Conservation (phyloP, 2,329 filamentous ascomycete species). For the Didymella arachidicola region DNA sequence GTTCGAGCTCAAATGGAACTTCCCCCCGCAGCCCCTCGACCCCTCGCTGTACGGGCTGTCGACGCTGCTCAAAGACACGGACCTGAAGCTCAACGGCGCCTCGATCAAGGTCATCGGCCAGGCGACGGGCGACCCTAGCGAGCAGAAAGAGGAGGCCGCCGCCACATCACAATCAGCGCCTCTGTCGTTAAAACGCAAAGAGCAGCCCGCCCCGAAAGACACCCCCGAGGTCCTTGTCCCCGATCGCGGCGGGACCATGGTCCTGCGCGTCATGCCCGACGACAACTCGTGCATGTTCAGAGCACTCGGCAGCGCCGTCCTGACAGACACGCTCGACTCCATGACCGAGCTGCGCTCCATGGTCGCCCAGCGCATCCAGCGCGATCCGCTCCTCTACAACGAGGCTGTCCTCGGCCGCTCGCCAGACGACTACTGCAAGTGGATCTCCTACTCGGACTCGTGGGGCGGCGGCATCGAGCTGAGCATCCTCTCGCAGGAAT, state of each 20-base stretch:
- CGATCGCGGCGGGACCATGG: constrained; percentile 64
- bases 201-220: constrained; percentile 59
- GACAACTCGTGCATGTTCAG: constrained; percentile 96
- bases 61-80: constrained; percentile 63
- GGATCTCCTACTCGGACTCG: constrained; percentile 79
- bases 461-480: constrained; percentile 96
- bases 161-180: constrained; percentile 34
- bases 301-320: constrained; percentile 82
- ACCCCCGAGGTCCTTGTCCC: constrained; percentile 68
- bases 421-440: constrained; percentile 78
- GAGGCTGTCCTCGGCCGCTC: constrained; percentile 76
- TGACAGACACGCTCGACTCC: constrained; percentile 66
- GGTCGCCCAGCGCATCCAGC: constrained; percentile 79
- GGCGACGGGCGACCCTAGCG: constrained; percentile 49
- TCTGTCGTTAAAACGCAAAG: constrained; percentile 54
- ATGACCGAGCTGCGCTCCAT: constrained; percentile 78
- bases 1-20: constrained; percentile 85
- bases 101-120: constrained; percentile 69
- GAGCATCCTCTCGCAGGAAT: constrained; percentile 82
- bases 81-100: constrained; percentile 70
- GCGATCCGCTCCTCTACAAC: constrained; percentile 74
- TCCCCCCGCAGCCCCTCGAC: constrained; percentile 75
- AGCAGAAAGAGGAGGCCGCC: constrained; percentile 24
- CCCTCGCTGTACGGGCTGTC: constrained; percentile 61
- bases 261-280: constrained; percentile 93